Evolutionary conservation across 2,329 filamentous ascomycete genomes (phyloP), one percentile per base, ranked within the genome.

Genomic region (Dactylellina sp.): DNA sequence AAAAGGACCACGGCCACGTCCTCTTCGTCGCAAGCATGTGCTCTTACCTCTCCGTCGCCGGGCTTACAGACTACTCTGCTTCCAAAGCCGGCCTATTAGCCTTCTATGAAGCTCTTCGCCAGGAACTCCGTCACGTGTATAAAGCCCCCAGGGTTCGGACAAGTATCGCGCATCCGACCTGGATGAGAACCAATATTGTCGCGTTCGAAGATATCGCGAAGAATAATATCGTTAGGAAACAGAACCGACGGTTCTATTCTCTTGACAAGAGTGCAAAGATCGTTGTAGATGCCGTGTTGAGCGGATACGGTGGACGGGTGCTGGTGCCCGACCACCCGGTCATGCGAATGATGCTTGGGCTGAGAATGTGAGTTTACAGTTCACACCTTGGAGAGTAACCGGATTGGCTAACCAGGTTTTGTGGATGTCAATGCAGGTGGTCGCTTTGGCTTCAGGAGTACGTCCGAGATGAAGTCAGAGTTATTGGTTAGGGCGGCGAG

Each of bases 21-120:
- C 88, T 92, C 25, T 91, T 88, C 0, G 84, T 92, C 28, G 87
- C 89, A 11, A 88, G 86, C 4, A 83, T 87, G 62, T 88, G 89
- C 0, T 85, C 85, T 9, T 90, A 86, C 81, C 76, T 87, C 7
- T 83, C 85, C 0, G 84, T 87, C 0, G 86, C 89, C 2, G 84
- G 84, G 76, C 85, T 91, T 83, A 85, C 88, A 44, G 89, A 91
- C 81, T 92, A 92, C 81, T 83, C 84, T 1, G 84, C 87, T 7
- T 86, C 85, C 75, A 92, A 92, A 81, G 86, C 89, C 0, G 89
- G 87, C 0, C 86, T 88, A 0, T 79, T 90, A 22, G 82, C 87
- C 0, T 89, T 92, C 80, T 89, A 92, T 78, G 89, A 92, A 79
- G 89, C 85, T 0, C 81, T 90, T 1, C 82, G 84, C 0, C 83